Evolutionary conservation across 2,329 filamentous ascomycete species (phyloP), one percentile per base, ranked within the genome.

Genomic region (Fusarium nodosum): DNA sequence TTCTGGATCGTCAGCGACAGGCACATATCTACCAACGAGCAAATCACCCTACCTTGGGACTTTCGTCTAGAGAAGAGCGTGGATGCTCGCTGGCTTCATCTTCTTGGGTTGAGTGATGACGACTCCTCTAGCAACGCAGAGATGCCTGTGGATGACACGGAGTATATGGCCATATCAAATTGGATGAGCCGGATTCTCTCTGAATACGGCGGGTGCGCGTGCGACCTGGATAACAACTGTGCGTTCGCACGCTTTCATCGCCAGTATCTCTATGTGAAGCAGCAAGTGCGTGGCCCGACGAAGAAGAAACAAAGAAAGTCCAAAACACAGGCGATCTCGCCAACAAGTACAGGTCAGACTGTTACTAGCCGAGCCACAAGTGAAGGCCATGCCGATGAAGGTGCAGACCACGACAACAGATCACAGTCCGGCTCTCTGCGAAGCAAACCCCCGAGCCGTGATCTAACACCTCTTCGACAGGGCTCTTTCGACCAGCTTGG

Each of bases 1-100:
- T 97, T 98, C 78, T 97, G 95, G 87, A 90, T 97, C 68, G 89
- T 97, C 62, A 94, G 93, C 73, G 93, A 93, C 72, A 87, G 91
- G 55, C 86, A 90, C 38, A 94, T 98, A 58, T 80, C 85, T 18
- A 83, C 88, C 2, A 83, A 85, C 41, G 88, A 90, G 73, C 87
- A 89, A 73, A 88, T 87, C 74, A 93, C 84, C 28, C 87, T 85
- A 72, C 87, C 82, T 55, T 93, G 84, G 93, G 93, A 89, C 75
- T 95, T 85, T 80, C 87, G 79, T 69, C 86, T 86, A 70, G 87
- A 83, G 72, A 91, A 83, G 76, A 86, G 81, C 66, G 80, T 84
- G 3, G 82, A 83, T 56, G 77, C 80, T 6, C 84, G 87, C 33
- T 88, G 88, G 78, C 80, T 88, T 7, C 84, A 89, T 44, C 78